Base-by-base conservation (phyloP, 805 yeast species). In the Metahyphopichia silvanorum region DNA sequence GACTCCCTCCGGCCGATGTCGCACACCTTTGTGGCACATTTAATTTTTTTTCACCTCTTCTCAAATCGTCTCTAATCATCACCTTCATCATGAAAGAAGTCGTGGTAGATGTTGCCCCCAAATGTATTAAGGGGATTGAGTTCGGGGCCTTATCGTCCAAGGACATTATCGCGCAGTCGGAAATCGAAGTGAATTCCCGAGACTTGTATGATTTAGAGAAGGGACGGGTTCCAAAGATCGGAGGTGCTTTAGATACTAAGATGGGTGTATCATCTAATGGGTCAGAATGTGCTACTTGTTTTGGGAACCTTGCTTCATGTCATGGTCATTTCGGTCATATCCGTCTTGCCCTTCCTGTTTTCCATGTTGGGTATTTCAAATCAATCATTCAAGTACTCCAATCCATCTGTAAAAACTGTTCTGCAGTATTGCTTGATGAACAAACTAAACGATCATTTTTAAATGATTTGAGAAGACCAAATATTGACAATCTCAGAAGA, bases 281-380 rank as follows among this genome's bases (percentile, higher is more conserved):
- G n/a, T 67, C 78, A 11, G 94, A 84, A 54, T 93, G 99, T 68
- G 57, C 76, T 10, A 94, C 98, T 1, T 93, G 99, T 63, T 86
- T 79, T 47, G 98, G 98, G 3, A 79, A 79, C 46, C 65, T 93
- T 43, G 95, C 96, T 0, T 76, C 95, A 2, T 93, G 99, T 58
- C 97, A 91, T 63, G 99, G 99, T 37, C 99, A 93, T 64, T 93
- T 93, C 57, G 99, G 99, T 25, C 96, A 94, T 52, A 77, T 93
- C 42, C 77, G 86, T 49, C 71, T 93, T 32, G 96, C 98, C 0
- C 67, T 93, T 27, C 99, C 99, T 1, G 98, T 89, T 10, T 93
- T 91, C 65, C 98, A 93, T 53, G 93, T 93, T 29, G 99, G 99
- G 13, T 93, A 89, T 58, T 93, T 93, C 72, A 91, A 91, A 57